A percentile compares a stretch with the other conserved stretches of the same genome.
Conservation (phyloP, 1,284 basidiomycete genomes). For the Puccinia triticina region DNA sequence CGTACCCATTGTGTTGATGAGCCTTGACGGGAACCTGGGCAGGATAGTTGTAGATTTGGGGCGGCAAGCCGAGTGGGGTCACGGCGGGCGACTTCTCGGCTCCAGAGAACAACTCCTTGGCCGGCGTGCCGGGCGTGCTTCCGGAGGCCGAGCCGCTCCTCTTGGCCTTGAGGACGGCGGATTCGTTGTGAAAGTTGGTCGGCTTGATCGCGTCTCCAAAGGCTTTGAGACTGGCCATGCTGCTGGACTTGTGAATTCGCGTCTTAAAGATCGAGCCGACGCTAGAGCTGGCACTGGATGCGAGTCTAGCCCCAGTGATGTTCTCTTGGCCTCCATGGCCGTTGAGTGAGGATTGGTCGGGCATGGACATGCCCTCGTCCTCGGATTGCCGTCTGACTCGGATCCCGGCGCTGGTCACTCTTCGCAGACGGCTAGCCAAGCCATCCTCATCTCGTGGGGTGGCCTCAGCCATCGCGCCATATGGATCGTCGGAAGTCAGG, state of each 20-base stretch:
- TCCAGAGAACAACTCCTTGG: neutral
- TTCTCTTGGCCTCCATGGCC: neutral
- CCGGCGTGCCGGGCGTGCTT: slow-evolving; percentile 28
- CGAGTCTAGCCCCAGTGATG: neutral
- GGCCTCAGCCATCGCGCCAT: neutral
- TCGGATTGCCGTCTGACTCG: neutral
- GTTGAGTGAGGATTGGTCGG: neutral
- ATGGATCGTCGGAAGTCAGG: slow-evolving; percentile 5
- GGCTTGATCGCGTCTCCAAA: slow-evolving; percentile 47
- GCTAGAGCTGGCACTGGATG: slow-evolving; percentile 32
- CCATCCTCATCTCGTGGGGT: neutral
- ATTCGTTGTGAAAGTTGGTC: slow-evolving; percentile 41
- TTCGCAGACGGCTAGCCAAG: neutral
- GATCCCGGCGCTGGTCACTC: slow-evolving; percentile 1
- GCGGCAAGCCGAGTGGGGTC: slow-evolving; percentile 5
- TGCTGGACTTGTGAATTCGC: slow-evolving; percentile 25
- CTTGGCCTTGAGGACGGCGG: slow-evolving; percentile 47
- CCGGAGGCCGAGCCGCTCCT: slow-evolving; percentile 5
- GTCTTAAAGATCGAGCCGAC: slow-evolving; percentile 19
- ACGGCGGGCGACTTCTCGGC: slow-evolving; percentile 2
- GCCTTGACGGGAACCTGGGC: neutral
- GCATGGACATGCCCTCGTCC: neutral
- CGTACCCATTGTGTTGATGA: slow-evolving; percentile 7
- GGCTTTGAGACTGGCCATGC: slow-evolving; percentile 32
- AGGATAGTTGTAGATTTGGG: slow-evolving; percentile 2